Base-by-base conservation (phyloP, 2,329 filamentous ascomycete genomes). In the Colletotrichum tamarilloi region DNA sequence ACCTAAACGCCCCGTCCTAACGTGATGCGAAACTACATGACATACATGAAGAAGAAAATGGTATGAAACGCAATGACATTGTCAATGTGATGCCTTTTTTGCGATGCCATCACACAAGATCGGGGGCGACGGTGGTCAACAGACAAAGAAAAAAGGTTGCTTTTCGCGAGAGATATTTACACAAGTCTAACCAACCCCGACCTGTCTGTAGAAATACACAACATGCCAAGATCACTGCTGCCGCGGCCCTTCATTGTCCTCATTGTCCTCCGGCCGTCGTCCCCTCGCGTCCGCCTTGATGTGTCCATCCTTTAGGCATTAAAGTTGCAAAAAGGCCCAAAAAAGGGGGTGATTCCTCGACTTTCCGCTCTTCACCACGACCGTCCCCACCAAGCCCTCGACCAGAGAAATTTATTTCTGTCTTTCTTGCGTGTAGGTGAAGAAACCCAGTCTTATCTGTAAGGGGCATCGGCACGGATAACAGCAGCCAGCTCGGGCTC, bases 401-500 rank as follows among this genome's bases (percentile, higher is more conserved):
- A 14, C 8, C 35, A 30, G 30, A 42, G 22, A 55, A 49, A 52
- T 4, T 22, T n/a, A 7, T 30, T n/a, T 19, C 38, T 7, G 2
- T 42, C 14, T 42, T 42, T 42, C 14, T n/a, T 12, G 26, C 9
- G 8, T 35, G 32, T 11, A 35, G 32, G 32, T 35, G 11, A 12
- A 30, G 22, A 68, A 38, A 19, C 5, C 58, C 32, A 12, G 1
- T 72, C 77, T 84, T 92, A 96, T 89, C 94, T 90, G 87, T 95
- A 98, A 64, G 96, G 96, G 68, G 95, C 92, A 88, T 99, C 97
- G 74, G 97, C 97, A 81, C 95, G 92, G 82, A 97, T 97, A 77
- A 91, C 92, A 72, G 97, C 96, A 1, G 96, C 96, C 80, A 99
- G 88, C 86, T 99, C 97, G 8, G 97, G 95, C 87, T 99, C 97